Percentiles rank a stretch among this genome's conserved stretches.
Conservation (phyloP, 768 basidiomycete genomes). For the Lepiota brunneoincarnata region DNA sequence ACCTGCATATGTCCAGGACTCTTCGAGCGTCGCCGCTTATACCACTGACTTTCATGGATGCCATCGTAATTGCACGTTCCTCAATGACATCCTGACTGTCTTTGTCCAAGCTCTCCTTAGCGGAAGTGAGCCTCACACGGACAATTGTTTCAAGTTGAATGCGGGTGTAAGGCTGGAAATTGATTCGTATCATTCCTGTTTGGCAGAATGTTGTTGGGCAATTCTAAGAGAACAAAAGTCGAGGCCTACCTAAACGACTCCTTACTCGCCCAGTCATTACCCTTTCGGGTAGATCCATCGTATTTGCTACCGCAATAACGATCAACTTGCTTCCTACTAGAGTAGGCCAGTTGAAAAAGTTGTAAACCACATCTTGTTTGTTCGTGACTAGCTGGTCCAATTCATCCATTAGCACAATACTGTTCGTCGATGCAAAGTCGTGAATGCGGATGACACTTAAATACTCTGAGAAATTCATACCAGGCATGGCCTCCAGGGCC, state of each 20-base stretch:
- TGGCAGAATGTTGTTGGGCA: not conserved
- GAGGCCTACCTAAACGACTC: constrained; percentile 76
- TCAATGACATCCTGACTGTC: constrained; percentile 49
- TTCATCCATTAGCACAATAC: constrained; percentile 98
- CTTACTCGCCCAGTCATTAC: constrained; percentile 90
- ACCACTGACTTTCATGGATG: constrained; percentile 64
- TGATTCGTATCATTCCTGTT: constrained; percentile 84
- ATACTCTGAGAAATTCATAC: constrained; percentile 41
- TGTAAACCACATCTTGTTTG: constrained; percentile 98
- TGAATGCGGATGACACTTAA: constrained; percentile 2
- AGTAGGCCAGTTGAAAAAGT: constrained; percentile 99
- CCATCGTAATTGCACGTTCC: constrained; percentile 77
- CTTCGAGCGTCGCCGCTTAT: constrained; percentile 95
- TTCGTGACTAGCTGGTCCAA: constrained; percentile 94
- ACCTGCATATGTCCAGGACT: constrained; percentile 92
- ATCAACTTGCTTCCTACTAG: constrained; percentile 83
- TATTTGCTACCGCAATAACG: constrained; percentile 96
- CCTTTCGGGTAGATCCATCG: constrained; percentile 96
- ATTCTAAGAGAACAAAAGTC: not conserved
- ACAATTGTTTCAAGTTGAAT: constrained; percentile 83
- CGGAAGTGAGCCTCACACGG: constrained; percentile 68
- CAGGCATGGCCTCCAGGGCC: constrained; percentile 88
- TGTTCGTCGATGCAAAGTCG: constrained; percentile 27
- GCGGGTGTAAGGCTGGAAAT: constrained; percentile 86
- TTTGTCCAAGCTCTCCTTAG: constrained; percentile 47